These are phyloP conservation scores for Coemansia sp. DNA, from an alignment of 192 early-diverging fungal genomes.

Conservation along the genomic window DNA sequence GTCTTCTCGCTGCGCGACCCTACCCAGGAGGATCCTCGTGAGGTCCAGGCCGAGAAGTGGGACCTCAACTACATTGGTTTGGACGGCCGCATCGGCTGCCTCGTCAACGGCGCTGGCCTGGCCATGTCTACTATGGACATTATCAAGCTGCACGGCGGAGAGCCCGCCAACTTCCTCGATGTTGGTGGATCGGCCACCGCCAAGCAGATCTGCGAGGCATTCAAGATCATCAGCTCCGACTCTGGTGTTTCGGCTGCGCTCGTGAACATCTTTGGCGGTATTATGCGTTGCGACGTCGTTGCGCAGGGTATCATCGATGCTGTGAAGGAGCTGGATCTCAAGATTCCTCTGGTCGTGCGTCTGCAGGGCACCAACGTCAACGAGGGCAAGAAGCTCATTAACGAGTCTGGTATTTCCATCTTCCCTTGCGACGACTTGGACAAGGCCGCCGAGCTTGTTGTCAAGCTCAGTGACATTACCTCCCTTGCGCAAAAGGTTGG, in stretches of 20 bases:
- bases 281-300: constrained; percentile 99
- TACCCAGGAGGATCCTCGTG: constrained; percentile 95
- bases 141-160: constrained; percentile 98
- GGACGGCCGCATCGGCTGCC: constrained; percentile 96
- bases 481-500: constrained; percentile 51
- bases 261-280: constrained; percentile 99
- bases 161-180: constrained; percentile 99
- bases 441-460: constrained; percentile 75
- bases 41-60: constrained; percentile 94
- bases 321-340: constrained; percentile 84
- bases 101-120: constrained; percentile 97
- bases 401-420: constrained; percentile 87
- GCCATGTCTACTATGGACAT: constrained; percentile 99
- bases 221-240: constrained; percentile 99
- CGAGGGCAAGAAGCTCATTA: constrained; percentile 89
- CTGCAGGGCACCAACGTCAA: constrained; percentile 89
- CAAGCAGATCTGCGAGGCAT: constrained; percentile 96
- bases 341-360: constrained; percentile 95
- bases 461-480: constrained; percentile 56
- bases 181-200: constrained; percentile 96
- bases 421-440: constrained; percentile 94
- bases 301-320: constrained; percentile 97
- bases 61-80: constrained; percentile 99
- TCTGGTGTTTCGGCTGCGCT: constrained; percentile 95
- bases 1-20: constrained; percentile 86